These are phyloP conservation scores for Penicillium atrosanguineum DNA, from an alignment of 495 filamentous ascomycete species.

Conservation along the genomic window DNA sequence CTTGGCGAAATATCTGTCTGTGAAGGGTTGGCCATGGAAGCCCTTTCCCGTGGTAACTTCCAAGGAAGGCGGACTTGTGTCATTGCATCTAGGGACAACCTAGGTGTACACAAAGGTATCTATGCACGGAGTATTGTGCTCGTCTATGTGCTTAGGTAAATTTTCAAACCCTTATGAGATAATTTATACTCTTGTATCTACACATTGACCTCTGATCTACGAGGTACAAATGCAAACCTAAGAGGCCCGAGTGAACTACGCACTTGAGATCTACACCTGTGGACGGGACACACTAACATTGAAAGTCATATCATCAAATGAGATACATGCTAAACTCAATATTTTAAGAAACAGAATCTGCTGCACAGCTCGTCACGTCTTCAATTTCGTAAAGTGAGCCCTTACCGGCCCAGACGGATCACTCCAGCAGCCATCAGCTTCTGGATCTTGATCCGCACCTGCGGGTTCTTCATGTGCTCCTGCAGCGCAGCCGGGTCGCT, in stretches of 20 bases:
- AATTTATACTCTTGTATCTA: too few relatives aligned
- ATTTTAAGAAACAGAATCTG: constrained; percentile 12
- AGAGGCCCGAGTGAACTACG: too few relatives aligned
- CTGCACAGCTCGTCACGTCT: constrained; percentile 21
- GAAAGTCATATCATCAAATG: not conserved
- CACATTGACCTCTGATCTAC: too few relatives aligned
- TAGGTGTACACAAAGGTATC: too few relatives aligned
- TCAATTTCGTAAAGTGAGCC: constrained; percentile 14
- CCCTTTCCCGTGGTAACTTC: not conserved
- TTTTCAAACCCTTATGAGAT: too few relatives aligned
- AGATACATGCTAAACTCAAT: constrained; percentile 4
- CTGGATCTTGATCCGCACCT: constrained; percentile 80
- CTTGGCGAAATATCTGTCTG: not conserved
- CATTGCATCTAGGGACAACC: too few relatives aligned
- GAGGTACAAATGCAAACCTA: too few relatives aligned
- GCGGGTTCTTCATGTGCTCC: constrained; percentile 94
- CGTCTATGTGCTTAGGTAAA: too few relatives aligned
- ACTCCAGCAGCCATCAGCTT: constrained; percentile 91
- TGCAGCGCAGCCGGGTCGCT: constrained; percentile 85
- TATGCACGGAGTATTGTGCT: too few relatives aligned
- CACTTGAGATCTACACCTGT: too few relatives aligned
- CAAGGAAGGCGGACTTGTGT: too few relatives aligned
- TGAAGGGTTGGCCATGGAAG: not conserved
- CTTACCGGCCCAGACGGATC: constrained; percentile 71
- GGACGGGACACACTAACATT: not conserved